A percentile compares a stretch with the other conserved stretches of the same genome.
Conservation (phyloP, 2,329 filamentous ascomycete species). For the Ophioceras dolichostomum region DNA sequence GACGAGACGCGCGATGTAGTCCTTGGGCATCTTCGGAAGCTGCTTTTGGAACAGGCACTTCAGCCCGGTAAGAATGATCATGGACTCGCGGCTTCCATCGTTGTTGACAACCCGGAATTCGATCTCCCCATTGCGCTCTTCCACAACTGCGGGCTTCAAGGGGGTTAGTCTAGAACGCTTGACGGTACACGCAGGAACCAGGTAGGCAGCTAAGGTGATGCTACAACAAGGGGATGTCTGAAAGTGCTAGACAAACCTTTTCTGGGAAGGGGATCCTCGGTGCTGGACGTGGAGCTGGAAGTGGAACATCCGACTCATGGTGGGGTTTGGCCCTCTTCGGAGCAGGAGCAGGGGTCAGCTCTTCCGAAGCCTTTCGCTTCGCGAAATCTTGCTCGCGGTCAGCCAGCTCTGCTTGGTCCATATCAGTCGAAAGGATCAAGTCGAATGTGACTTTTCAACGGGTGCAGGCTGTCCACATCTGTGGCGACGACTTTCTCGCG, state of each 20-base stretch:
- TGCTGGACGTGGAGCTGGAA: neutral
- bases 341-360: conserved; percentile 47
- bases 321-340: conserved; percentile 53
- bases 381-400: too few species aligned
- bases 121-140: conserved; percentile 61
- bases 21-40: conserved; percentile 68
- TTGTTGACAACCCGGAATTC: conserved; percentile 71
- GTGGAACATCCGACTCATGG: conserved; percentile 29
- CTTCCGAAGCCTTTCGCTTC: conserved; percentile 65
- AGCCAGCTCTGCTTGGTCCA: too few species aligned
- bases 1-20: conserved; percentile 64
- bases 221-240: too few species aligned
- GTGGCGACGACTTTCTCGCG: too few species aligned
- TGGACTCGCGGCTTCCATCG: conserved; percentile 53
- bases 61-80: conserved; percentile 62
- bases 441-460: too few species aligned
- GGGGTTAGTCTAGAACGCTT: too few species aligned
- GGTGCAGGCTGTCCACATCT: too few species aligned
- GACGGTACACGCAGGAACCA: too few species aligned
- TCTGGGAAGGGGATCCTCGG: neutral
- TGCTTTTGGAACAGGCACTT: conserved; percentile 75
- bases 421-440: too few species aligned
- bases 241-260: neutral
- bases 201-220: neutral
- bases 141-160: conserved; percentile 51